These are phyloP conservation scores for Yamadazyma kitorensis DNA, from an alignment of 805 yeast species.

Conservation along the genomic window DNA sequence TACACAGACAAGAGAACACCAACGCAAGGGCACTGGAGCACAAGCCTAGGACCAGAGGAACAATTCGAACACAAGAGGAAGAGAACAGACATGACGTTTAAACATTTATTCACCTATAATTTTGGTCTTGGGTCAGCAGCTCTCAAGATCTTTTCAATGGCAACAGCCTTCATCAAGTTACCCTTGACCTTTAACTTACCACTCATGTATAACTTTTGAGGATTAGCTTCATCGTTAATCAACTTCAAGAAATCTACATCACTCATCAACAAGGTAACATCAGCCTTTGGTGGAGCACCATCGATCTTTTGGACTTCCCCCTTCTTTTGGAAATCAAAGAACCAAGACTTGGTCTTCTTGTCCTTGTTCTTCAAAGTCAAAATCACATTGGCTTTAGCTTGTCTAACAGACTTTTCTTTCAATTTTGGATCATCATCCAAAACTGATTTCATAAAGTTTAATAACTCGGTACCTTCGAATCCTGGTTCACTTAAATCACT, in stretches of 20 bases:
- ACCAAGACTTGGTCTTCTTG: slow-evolving; percentile 55
- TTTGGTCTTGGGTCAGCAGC: slow-evolving; percentile 36
- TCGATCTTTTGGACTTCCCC: slow-evolving; percentile 42
- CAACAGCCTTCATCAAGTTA: slow-evolving; percentile 79
- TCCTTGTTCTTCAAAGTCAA: slow-evolving; percentile 58
- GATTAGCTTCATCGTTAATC: slow-evolving; percentile 69
- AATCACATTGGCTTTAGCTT: slow-evolving; percentile 18
- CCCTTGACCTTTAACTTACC: slow-evolving; percentile 83
- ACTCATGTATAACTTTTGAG: slow-evolving; percentile 72
- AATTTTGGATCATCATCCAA: slow-evolving; percentile 20
- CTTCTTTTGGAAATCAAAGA: slow-evolving; percentile 55
- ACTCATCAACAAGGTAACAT: slow-evolving; percentile 54
- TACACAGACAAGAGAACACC: too few relatives aligned
- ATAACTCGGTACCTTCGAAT: slow-evolving; percentile 21
- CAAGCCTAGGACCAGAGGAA: too few relatives aligned
- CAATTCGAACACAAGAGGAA: too few relatives aligned
- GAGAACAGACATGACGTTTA: too few relatives aligned
- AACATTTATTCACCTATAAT: too few relatives aligned
- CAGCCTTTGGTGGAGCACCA: slow-evolving; percentile 47
- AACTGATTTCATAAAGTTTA: slow-evolving; percentile 22
- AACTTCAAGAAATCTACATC: slow-evolving; percentile 65
- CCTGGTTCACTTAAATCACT: slow-evolving; percentile 22
- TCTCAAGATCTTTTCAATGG: slow-evolving; percentile 61
- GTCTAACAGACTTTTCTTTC: slow-evolving; percentile 17
- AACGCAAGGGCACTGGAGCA: too few relatives aligned